A percentile compares a stretch with the other conserved stretches of the same genome.
These are phyloP conservation scores for Naematelia encephala DNA, from an alignment of 768 basidiomycete species.

Conservation along the genomic window DNA sequence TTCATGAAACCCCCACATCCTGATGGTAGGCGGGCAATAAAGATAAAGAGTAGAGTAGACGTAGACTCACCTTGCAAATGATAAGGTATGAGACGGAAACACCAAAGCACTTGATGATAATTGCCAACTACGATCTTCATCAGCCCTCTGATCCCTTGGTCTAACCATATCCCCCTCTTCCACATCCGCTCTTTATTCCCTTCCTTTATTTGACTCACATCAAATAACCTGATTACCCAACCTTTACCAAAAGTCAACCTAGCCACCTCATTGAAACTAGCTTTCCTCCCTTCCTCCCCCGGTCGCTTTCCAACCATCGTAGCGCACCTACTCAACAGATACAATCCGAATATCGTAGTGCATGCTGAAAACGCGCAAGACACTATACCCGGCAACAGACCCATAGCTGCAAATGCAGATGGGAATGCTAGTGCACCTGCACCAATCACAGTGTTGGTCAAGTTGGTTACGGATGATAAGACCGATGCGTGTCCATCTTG, in stretches of 20 bases:
- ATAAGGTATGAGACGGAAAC: conserved; percentile 77
- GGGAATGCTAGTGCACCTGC: conserved; percentile 60
- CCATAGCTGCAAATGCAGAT: conserved; percentile 79
- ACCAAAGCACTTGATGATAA: conserved; percentile 94
- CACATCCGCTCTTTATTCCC: not conserved
- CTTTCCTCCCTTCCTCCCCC: conserved; percentile 40
- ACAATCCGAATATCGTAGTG: conserved; percentile 78
- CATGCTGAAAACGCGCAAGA: conserved; percentile 78
- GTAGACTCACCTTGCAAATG: conserved; percentile 48
- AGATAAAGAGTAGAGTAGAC: too few relatives aligned
- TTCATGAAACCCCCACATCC: not conserved
- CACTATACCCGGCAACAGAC: conserved; percentile 81
- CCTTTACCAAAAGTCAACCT: conserved; percentile 79
- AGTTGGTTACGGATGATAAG: conserved; percentile 42
- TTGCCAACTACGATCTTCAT: conserved; percentile 58
- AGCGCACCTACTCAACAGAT: conserved; percentile 81
- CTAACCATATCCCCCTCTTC: not conserved
- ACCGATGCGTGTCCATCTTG: conserved; percentile 30
- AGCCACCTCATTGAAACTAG: conserved; percentile 49
- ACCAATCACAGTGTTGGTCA: conserved; percentile 87
- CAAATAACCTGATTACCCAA: conserved; percentile 59
- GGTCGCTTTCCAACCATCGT: conserved; percentile 56
- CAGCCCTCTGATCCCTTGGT: not conserved
- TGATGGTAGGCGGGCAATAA: too few relatives aligned
- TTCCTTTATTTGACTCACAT: conserved; percentile 52